Conservation (phyloP, 164 flowering plant genomes). For the Magnolia sinica region DNA sequence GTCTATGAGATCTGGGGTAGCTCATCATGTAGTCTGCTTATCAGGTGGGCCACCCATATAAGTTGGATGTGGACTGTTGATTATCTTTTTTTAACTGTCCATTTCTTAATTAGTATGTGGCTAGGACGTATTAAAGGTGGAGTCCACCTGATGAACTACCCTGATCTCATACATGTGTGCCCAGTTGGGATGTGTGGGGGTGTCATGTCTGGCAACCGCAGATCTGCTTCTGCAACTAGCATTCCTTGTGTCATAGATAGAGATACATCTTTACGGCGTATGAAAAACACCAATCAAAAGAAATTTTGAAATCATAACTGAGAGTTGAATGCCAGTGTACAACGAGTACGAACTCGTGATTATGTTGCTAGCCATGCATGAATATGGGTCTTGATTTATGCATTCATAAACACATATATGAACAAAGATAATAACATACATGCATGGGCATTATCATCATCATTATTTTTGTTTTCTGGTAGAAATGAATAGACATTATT, state of each 20-base stretch:
- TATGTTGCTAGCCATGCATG: neutral
- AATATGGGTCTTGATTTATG: neutral
- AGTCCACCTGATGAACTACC: neutral
- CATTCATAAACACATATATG: neutral
- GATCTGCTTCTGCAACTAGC: neutral
- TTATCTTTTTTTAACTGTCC: neutral
- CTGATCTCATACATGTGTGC: neutral
- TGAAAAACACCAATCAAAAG: neutral
- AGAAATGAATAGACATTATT: neutral
- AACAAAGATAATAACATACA: neutral
- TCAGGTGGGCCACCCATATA: neutral
- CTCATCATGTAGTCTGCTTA: neutral
- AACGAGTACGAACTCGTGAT: neutral
- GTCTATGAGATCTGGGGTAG: neutral
- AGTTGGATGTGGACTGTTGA: neutral
- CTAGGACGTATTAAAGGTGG: neutral
- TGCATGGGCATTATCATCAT: neutral
- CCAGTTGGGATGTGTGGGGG: too few relatives aligned
- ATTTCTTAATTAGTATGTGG: neutral
- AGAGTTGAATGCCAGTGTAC: neutral
- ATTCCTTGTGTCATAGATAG: neutral
- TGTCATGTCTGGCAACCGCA: neutral
- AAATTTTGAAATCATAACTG: slow-evolving; percentile 19
- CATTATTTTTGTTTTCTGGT: neutral
- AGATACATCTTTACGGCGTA: neutral